Evolutionary conservation across 495 filamentous ascomycete genomes (phyloP).

Genomic region (Talaromyces thailandensis): DNA sequence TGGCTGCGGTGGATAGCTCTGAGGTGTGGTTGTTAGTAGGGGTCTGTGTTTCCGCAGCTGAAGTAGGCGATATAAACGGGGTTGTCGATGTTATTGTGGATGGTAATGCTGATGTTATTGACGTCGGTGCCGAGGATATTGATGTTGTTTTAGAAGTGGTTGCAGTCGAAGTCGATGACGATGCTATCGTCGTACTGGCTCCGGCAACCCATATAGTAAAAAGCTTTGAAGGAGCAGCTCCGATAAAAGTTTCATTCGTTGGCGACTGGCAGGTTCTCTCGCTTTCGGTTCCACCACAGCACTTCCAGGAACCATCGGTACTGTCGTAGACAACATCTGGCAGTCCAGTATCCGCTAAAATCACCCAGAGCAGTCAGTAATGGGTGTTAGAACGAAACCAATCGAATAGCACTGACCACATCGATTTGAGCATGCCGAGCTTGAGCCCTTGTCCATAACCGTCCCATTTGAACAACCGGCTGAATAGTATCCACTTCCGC

Average conservation of each 20-base stretch:
- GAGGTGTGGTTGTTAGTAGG: not conserved
- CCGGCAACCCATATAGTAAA: conserved; percentile 4
- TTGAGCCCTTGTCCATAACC: not conserved
- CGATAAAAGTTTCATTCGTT: conserved; percentile 4
- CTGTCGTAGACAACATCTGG: conserved; percentile 1
- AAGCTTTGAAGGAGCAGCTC: not conserved
- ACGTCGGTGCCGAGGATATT: not conserved
- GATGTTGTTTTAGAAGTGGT: not conserved
- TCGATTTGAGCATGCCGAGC: not conserved
- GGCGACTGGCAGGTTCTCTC: conserved; percentile 1
- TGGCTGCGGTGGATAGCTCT: not conserved
- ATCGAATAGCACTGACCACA: not conserved
- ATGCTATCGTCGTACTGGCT: not conserved
- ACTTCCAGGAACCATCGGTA: conserved; percentile 1
- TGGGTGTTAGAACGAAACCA: not conserved
- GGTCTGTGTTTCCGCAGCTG: not conserved
- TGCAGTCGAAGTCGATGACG: not conserved
- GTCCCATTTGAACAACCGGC: conserved; percentile 3
- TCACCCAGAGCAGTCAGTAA: not conserved
- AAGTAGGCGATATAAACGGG: not conserved
- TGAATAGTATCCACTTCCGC: conserved; percentile 3
- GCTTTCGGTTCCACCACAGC: not conserved
- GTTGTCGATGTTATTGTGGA: not conserved
- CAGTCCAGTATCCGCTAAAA: not conserved
- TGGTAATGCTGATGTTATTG: not conserved